Percentiles rank a stretch among this genome's conserved stretches.
These are phyloP conservation scores for Stylonectria norvegica DNA, from an alignment of 2,329 filamentous ascomycete species.

Conservation along the genomic window DNA sequence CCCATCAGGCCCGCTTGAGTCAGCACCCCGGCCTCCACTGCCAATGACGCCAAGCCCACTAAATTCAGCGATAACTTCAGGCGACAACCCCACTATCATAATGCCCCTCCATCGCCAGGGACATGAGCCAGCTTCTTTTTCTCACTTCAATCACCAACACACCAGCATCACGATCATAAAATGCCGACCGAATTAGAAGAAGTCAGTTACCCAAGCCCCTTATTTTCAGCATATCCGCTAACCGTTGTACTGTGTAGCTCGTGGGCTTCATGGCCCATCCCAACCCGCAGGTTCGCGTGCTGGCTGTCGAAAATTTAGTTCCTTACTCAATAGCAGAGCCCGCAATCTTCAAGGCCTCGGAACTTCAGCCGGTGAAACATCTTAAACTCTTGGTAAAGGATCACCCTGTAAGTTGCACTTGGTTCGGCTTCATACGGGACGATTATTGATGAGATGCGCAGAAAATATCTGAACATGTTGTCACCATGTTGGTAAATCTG, in stretches of 20 bases:
- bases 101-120: constrained; percentile 30
- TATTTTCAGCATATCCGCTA: neutral
- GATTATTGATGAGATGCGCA: constrained; percentile 34
- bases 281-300: constrained; percentile 83
- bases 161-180: constrained; percentile 12
- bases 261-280: constrained; percentile 92
- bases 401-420: constrained; percentile 60
- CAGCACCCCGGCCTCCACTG: constrained; percentile 11
- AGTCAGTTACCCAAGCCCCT: constrained; percentile 45
- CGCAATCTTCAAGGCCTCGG: constrained; percentile 76
- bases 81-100: constrained; percentile 23
- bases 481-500: constrained; percentile 87
- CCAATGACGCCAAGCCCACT: constrained; percentile 20
- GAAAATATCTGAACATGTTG: constrained; percentile 88
- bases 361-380: constrained; percentile 76
- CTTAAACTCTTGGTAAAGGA: constrained; percentile 84
- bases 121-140: constrained; percentile 19
- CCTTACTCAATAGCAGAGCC: constrained; percentile 74
- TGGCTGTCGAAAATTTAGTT: constrained; percentile 82
- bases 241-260: constrained; percentile 52
- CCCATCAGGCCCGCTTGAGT: too few relatives aligned
- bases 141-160: constrained; percentile 11
- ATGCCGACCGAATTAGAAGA: constrained; percentile 79
- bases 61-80: constrained; percentile 29
- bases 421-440: too few relatives aligned